Evolutionary conservation across 2,329 filamentous ascomycete genomes (phyloP), one percentile per base, ranked within the genome.

Genomic region (Pseudogymnoascus sp.): DNA sequence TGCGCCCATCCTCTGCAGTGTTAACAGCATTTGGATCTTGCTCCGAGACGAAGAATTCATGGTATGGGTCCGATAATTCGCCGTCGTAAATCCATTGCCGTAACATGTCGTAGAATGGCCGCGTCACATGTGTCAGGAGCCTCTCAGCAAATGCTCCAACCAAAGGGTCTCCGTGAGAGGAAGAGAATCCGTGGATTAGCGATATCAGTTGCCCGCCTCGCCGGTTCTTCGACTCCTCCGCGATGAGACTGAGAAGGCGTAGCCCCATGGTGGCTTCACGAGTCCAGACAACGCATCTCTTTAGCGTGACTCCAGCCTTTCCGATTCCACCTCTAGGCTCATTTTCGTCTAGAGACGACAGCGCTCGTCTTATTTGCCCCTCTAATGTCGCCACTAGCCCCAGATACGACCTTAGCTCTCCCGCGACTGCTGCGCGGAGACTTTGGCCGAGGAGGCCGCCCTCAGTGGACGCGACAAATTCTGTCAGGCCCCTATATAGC

Each of bases 51-150:
- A 99, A 97, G 76, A 99, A 99, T 72, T 99, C 95, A 63, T 87
- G 83, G 71, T 93, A 97, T 0, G 96, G 95, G 75, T 99, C 95
- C n/a, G 91, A 92, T 13, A 99, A 82, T 78, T 99, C 96, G 65
- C 95, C 95, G 71, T 99, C 93, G 72, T 99, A 99, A 61, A 99
- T 96, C 95, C 95, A 99, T 70, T 91, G 89, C 63, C 92, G 87
- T 62, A 99, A 80, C 79, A 99, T 97, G 71, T 96, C 91, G 74
- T 99, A 99, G 73, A 99, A 99, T 0, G 96, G 96, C 15, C 90
- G 83, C 1, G 95, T 97, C 62, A 99, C 90, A 71, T 93, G 90
- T 5, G 83, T 83, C 5, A 99, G 82, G 28, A 99, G 81, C 23
- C 93, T 86, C 75, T 97, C 93, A 0, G 95, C 95, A 77, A 97